Percentiles rank a stretch among this genome's conserved stretches.
Evolutionary conservation across 2,329 filamentous ascomycete genomes (phyloP).

Genomic region (Fusarium lyarnte): DNA sequence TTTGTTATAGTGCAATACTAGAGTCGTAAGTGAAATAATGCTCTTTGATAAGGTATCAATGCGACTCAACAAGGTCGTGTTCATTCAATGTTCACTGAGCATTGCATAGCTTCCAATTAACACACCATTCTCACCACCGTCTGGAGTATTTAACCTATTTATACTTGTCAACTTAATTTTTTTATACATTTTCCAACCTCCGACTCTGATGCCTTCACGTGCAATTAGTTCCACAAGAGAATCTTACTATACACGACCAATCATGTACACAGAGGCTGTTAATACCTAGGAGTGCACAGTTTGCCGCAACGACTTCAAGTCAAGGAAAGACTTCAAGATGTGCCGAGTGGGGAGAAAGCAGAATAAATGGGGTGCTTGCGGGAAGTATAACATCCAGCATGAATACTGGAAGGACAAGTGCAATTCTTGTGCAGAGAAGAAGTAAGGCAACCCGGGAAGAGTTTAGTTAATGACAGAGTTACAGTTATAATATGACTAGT

Average conservation of each 20-base stretch:
- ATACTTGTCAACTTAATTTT: fast-evolving
- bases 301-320: background rate
- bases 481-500: fast-evolving
- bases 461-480: fast-evolving
- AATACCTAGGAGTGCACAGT: background rate
- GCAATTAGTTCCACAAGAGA: fast-evolving
- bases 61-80: fast-evolving
- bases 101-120: fast-evolving
- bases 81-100: background rate
- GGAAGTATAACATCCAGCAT: background rate
- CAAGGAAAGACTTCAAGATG: background rate
- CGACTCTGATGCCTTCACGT: fast-evolving
- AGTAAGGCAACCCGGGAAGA: fast-evolving
- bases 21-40: background rate
- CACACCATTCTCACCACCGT: no score
- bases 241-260: fast-evolving
- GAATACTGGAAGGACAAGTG: background rate
- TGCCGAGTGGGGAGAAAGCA: background rate
- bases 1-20: background rate
- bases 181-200: fast-evolving
- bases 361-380: background rate
- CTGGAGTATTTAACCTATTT: no score
- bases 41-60: fast-evolving
- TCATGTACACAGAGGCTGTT: background rate
- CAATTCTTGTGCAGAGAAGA: background rate